Conservation (phyloP, 2,329 filamentous ascomycete genomes). For the Gremmenia infestans region DNA sequence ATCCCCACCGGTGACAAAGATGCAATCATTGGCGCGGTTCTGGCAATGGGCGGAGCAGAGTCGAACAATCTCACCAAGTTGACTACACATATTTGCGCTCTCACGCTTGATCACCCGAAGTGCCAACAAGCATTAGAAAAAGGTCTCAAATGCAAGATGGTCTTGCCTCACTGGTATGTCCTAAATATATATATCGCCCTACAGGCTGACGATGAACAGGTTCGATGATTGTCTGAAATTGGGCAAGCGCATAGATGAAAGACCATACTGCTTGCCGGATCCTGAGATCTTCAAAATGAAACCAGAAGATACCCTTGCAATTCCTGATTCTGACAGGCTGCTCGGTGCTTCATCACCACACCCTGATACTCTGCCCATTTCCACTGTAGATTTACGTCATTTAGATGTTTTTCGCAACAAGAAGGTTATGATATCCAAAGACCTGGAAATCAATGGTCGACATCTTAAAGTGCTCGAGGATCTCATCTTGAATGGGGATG, state of each 20-base stretch:
- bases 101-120: constrained; percentile 70
- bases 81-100: constrained; percentile 84
- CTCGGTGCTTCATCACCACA: constrained; percentile 59
- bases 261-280: constrained; percentile 79
- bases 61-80: constrained; percentile 64
- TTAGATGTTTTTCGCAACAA: constrained; percentile 73
- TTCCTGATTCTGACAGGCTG: constrained; percentile 56
- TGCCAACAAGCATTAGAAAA: constrained; percentile 59
- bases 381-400: constrained; percentile 43
- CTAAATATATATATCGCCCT: not conserved
- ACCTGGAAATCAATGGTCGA: constrained; percentile 65
- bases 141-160: constrained; percentile 69
- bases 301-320: constrained; percentile 50
- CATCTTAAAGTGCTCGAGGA: constrained; percentile 63
- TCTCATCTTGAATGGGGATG: constrained; percentile 68
- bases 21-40: constrained; percentile 81
- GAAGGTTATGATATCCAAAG: constrained; percentile 69
- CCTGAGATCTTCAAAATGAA: constrained; percentile 70
- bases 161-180: constrained; percentile 81
- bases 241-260: constrained; percentile 83
- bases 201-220: constrained; percentile 45
- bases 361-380: constrained; percentile 38
- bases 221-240: constrained; percentile 96
- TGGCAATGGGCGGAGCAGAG: constrained; percentile 84
- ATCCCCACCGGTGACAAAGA: constrained; percentile 85